phyloP scores from a whole-genome alignment of 768 basidiomycete genomes.

The Amanita pseudoporphyria region DNA sequence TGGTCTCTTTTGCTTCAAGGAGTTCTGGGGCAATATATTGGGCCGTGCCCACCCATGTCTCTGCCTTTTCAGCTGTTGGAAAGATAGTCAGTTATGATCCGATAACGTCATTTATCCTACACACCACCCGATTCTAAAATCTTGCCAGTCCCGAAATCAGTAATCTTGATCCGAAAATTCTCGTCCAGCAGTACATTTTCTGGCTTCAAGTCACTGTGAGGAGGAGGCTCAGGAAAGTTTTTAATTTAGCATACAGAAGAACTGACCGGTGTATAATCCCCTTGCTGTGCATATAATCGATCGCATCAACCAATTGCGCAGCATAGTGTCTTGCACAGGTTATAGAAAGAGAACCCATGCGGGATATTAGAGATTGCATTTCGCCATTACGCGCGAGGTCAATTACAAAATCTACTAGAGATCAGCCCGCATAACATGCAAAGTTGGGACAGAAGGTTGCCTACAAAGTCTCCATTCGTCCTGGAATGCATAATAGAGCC shows the following conservation, averaged over 20 bases:
- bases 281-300: constrained; percentile 85
- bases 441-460: constrained; percentile 18
- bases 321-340: constrained; percentile 74
- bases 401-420: constrained; percentile 57
- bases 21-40: constrained; percentile 89
- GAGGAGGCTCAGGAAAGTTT: neutral
- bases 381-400: constrained; percentile 74
- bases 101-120: constrained; percentile 22
- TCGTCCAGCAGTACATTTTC: constrained; percentile 88
- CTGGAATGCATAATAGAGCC: constrained; percentile 77
- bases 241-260: constrained; percentile 1
- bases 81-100: constrained; percentile 21
- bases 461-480: constrained; percentile 77
- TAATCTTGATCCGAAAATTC: constrained; percentile 83
- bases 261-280: constrained; percentile 79
- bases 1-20: constrained; percentile 61
- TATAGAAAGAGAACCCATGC: constrained; percentile 80
- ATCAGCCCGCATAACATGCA: neutral
- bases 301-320: constrained; percentile 82
- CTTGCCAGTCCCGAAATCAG: constrained; percentile 94
- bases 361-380: constrained; percentile 60
- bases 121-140: constrained; percentile 33
- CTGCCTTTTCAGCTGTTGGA: constrained; percentile 32
- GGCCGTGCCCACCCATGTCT: constrained; percentile 83
- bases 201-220: constrained; percentile 62